Evolutionary conservation across 441 rosid genomes (phyloP).

Genomic region (Syzygium malaccense): DNA sequence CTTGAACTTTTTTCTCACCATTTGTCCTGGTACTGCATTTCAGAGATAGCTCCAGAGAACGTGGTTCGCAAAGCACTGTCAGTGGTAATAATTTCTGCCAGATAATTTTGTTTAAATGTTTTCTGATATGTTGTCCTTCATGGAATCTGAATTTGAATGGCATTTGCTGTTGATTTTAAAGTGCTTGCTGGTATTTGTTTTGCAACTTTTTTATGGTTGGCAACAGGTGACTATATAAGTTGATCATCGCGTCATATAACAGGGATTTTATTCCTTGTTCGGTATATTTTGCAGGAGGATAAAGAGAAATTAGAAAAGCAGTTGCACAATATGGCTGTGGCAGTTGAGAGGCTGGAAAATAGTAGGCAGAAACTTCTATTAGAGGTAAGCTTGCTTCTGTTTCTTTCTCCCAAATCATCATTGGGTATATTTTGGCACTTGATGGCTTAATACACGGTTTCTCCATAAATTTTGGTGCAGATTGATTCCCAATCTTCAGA

Average conservation of each 20-base stretch:
- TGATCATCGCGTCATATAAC: background rate
- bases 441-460: background rate
- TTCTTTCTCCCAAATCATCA: slow-evolving; percentile 1
- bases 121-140: background rate
- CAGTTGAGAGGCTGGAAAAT: slow-evolving; percentile 83
- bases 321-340: slow-evolving; percentile 96
- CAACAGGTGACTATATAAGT: background rate
- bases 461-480: slow-evolving; percentile 26
- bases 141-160: background rate
- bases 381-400: slow-evolving; percentile 47
- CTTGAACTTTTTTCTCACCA: background rate
- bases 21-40: slow-evolving; percentile 6
- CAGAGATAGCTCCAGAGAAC: slow-evolving; percentile 48
- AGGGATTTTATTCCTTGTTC: background rate
- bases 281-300: slow-evolving; percentile 54
- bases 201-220: background rate
- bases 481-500: slow-evolving; percentile 95
- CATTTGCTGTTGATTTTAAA: background rate
- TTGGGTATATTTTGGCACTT: background rate
- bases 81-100: slow-evolving; percentile 31
- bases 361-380: slow-evolving; percentile 91
- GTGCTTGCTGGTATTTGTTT: background rate
- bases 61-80: slow-evolving; percentile 38
- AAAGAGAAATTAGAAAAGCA: slow-evolving; percentile 83
- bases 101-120: background rate